These are phyloP conservation scores for Candida qinlingensis DNA, from an alignment of 805 yeast genomes.

Conservation along the genomic window DNA sequence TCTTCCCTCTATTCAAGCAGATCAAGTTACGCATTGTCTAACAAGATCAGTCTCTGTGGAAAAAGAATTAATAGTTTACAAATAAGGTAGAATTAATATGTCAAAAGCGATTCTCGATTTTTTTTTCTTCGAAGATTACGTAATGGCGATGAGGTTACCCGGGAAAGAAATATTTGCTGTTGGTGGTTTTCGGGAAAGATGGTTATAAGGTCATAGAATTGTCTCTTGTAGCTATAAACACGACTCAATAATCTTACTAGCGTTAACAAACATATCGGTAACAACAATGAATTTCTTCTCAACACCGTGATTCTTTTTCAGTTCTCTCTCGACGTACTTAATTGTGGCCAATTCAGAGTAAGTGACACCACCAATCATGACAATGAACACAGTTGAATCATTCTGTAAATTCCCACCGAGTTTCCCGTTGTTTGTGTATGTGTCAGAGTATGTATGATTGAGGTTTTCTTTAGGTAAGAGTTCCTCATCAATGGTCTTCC, in stretches of 20 bases:
- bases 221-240: constrained; percentile 1
- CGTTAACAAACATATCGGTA: constrained; percentile 43
- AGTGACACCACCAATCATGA: constrained; percentile 80
- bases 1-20: constrained; percentile 48
- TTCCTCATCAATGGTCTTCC: constrained; percentile 29
- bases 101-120: neutral
- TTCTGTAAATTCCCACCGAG: constrained; percentile 18
- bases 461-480: constrained; percentile 10
- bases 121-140: neutral
- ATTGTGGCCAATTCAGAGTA: constrained; percentile 77
- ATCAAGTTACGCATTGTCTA: constrained; percentile 42
- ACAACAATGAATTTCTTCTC: constrained; percentile 38
- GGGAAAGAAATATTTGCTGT: neutral
- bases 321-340: constrained; percentile 47
- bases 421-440: constrained; percentile 7
- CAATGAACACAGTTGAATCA: constrained; percentile 36
- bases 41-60: neutral
- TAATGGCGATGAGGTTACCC: constrained; percentile 4
- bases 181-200: neutral
- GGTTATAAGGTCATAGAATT: too few relatives aligned
- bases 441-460: constrained; percentile 7
- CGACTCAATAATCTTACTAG: constrained; percentile 31
- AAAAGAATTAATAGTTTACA: too few relatives aligned
- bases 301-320: constrained; percentile 28
- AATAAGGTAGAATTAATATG: neutral